Conservation (phyloP, 495 filamentous ascomycete species). For the Corynascus novoguineensis region DNA sequence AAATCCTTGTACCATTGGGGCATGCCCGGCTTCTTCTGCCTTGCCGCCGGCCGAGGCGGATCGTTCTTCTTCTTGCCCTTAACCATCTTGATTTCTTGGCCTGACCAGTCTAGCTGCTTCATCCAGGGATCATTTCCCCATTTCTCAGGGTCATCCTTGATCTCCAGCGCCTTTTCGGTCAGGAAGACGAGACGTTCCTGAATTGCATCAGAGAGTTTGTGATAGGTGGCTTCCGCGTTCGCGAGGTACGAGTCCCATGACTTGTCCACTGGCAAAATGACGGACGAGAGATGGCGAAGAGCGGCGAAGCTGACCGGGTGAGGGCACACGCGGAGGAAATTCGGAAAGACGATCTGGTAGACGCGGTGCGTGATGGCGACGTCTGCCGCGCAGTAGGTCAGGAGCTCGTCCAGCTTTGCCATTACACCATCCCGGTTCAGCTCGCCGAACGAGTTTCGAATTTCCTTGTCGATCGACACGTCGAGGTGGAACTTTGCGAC, state of each 20-base stretch:
- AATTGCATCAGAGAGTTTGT: conserved; percentile 67
- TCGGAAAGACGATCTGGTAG: conserved; percentile 84
- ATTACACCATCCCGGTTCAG: conserved; percentile 64
- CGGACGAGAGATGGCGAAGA: conserved; percentile 81
- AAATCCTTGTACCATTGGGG: conserved; percentile 95
- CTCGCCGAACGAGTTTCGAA: conserved; percentile 82
- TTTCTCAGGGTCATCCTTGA: conserved; percentile 60
- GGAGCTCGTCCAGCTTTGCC: conserved; percentile 66
- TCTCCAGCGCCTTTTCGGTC: conserved; percentile 65
- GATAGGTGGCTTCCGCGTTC: conserved; percentile 80
- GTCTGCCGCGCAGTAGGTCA: conserved; percentile 96
- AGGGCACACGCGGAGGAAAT: conserved; percentile 81
- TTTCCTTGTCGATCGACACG: conserved; percentile 84
- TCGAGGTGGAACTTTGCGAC: conserved; percentile 95
- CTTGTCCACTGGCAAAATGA: conserved; percentile 83
- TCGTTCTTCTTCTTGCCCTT: conserved; percentile 85
- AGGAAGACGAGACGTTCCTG: conserved; percentile 65
- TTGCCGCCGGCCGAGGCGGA: conserved; percentile 65
- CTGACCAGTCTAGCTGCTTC: conserved; percentile 89
- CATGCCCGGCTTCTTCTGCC: conserved; percentile 92
- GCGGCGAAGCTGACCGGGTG: conserved; percentile 97
- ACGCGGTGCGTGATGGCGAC: conserved; percentile 88
- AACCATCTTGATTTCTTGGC: conserved; percentile 82
- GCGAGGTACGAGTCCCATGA: conserved; percentile 80
- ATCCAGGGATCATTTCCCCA: conserved; percentile 84